A percentile compares a stretch with the other conserved stretches of the same genome.
These are phyloP conservation scores for Solanum lycopersicoides DNA, from an alignment of 257 asterid species.

Conservation along the genomic window DNA sequence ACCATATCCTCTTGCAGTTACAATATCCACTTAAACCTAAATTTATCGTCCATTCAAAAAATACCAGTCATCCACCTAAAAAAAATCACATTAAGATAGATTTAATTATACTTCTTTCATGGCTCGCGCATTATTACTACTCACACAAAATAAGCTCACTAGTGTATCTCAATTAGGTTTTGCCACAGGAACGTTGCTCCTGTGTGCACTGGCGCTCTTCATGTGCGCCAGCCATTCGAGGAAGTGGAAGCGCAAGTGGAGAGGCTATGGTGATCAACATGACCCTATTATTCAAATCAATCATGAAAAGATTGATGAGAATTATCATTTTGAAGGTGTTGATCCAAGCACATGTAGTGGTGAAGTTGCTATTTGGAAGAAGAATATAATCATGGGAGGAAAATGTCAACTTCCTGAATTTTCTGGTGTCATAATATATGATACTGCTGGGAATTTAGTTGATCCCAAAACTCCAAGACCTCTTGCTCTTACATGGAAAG, in stretches of 20 bases:
- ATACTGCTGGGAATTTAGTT: slow-evolving; percentile 36
- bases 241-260: slow-evolving; percentile 39
- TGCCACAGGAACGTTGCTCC: slow-evolving; percentile 33
- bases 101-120: slow-evolving; percentile 10
- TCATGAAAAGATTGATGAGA: slow-evolving; percentile 22
- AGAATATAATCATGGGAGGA: slow-evolving; percentile 77
- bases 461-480: slow-evolving; percentile 23
- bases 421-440: slow-evolving; percentile 73
- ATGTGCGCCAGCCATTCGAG: slow-evolving; percentile 42
- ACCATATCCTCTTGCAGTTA: neutral
- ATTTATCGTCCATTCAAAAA: neutral
- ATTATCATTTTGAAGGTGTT: slow-evolving; percentile 26
- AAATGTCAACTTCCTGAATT: slow-evolving; percentile 79
- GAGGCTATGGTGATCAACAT: slow-evolving; percentile 21
- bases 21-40: neutral
- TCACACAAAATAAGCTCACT: slow-evolving; percentile 11
- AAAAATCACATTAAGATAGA: neutral
- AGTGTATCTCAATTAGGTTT: slow-evolving; percentile 23
- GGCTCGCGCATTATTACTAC: slow-evolving; percentile 24
- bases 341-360: slow-evolving; percentile 36
- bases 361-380: slow-evolving; percentile 61
- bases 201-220: slow-evolving; percentile 52
- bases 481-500: slow-evolving; percentile 41
- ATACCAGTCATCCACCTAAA: neutral
- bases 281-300: slow-evolving; percentile 68